Evolutionary conservation across 2,329 filamentous ascomycete species (phyloP).

Genomic region (Fusarium metavorans): DNA sequence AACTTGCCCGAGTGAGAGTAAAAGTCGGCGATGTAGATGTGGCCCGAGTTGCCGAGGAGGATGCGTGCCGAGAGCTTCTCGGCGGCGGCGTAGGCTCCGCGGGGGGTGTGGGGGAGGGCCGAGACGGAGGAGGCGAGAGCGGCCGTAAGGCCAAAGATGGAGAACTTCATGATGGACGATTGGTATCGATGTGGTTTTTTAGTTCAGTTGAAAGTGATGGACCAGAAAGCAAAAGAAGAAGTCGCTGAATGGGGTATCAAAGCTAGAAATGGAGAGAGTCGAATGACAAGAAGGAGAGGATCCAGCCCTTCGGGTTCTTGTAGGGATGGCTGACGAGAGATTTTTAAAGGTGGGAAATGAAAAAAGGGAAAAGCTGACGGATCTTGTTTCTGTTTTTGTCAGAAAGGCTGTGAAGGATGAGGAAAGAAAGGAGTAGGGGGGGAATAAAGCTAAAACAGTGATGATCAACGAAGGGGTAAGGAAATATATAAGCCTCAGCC

Average conservation of each 20-base stretch:
- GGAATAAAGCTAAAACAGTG: neutral
- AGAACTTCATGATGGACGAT: conserved; percentile 36
- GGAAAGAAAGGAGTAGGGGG: neutral
- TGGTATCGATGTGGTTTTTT: neutral
- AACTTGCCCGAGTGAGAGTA: conserved; percentile 52
- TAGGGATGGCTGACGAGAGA: neutral
- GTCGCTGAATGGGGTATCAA: neutral
- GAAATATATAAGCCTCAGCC: conserved; percentile 1
- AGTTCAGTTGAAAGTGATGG: conserved; percentile 2
- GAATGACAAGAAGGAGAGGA: neutral
- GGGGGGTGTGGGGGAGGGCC: conserved; percentile 30
- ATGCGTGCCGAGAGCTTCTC: conserved; percentile 44
- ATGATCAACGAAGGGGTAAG: neutral
- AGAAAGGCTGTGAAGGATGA: neutral
- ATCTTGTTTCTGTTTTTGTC: neutral
- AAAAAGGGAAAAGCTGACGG: neutral
- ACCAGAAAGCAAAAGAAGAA: neutral
- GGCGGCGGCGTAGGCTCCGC: conserved; percentile 21
- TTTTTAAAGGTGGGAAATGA: neutral
- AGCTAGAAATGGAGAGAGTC: neutral
- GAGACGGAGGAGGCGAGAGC: conserved; percentile 31
- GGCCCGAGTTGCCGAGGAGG: conserved; percentile 55
- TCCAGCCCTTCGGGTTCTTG: neutral
- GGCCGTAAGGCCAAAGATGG: conserved; percentile 35
- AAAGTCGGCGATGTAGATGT: conserved; percentile 57